Conservation (phyloP, 2,329 filamentous ascomycete species). For the Periconia sp. region DNA sequence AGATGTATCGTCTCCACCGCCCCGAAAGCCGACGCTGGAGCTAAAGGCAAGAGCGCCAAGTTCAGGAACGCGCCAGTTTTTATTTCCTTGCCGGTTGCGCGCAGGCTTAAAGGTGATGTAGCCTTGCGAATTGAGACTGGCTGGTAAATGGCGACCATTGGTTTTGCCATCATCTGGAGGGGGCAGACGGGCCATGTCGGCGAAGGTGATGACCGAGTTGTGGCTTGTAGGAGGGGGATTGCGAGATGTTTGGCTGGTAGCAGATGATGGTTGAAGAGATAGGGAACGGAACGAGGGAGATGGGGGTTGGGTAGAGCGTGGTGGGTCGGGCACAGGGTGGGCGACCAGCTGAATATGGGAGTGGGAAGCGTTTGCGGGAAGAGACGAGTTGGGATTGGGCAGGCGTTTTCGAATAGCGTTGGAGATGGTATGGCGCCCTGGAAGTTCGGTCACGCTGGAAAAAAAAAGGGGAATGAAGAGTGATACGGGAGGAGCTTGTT, state of each 20-base stretch:
- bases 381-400: conserved; percentile 1
- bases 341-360: conserved; percentile 29
- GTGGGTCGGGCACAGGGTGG: conserved; percentile 4
- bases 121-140: conserved; percentile 17
- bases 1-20: conserved; percentile 2
- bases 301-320: not conserved
- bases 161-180: conserved; percentile 14
- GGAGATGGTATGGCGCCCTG: conserved; percentile 12
- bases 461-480: not conserved
- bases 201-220: conserved; percentile 21
- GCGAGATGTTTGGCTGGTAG: conserved; percentile 1
- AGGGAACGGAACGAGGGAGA: conserved; percentile 13
- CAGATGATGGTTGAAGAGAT: conserved; percentile 12
- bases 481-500: not conserved
- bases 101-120: conserved; percentile 25
- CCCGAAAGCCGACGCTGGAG: not conserved
- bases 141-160: conserved; percentile 16
- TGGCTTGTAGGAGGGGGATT: conserved; percentile 1
- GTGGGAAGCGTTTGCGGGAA: conserved; percentile 4
- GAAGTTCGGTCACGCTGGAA: conserved; percentile 22
- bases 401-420: conserved; percentile 19
- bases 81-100: conserved; percentile 19
- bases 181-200: conserved; percentile 32
- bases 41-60: conserved; percentile 16
- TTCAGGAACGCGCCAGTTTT: conserved; percentile 27